These are phyloP conservation scores for Pueraria montana DNA, from an alignment of 306 rosid species.

Conservation along the genomic window DNA sequence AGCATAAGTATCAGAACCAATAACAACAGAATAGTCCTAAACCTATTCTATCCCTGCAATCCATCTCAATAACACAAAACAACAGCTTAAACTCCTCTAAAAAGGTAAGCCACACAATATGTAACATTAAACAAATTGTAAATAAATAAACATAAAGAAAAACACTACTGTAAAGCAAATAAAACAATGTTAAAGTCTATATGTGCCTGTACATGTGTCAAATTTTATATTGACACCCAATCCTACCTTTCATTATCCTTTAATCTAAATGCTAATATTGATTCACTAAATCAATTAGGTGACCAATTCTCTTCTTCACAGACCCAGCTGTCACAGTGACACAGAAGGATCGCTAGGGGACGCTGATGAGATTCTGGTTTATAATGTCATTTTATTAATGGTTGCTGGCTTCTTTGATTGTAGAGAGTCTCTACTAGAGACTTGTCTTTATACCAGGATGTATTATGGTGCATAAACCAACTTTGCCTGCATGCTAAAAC, in stretches of 20 bases:
- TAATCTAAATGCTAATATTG: not conserved
- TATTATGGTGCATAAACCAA: constrained; percentile 25
- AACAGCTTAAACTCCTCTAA: not conserved
- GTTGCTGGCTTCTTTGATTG: not conserved
- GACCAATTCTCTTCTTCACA: not conserved
- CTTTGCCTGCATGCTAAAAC: not conserved
- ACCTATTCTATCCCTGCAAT: not conserved
- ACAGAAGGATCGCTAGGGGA: not conserved
- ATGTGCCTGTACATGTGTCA: not conserved
- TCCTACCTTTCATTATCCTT: not conserved
- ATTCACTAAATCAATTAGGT: not conserved
- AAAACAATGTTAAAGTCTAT: not conserved
- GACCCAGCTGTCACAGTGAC: not conserved
- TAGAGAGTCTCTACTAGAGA: not conserved
- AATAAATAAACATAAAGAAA: not conserved
- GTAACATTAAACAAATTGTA: not conserved
- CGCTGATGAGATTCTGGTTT: constrained; percentile 15
- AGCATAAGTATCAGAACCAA: not conserved
- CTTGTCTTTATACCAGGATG: not conserved
- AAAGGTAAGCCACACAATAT: not conserved
- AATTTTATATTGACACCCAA: not conserved
- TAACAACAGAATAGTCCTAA: not conserved
- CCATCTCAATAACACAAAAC: not conserved
- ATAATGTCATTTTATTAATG: not conserved
- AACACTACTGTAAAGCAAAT: not conserved